Conservation (phyloP, 371 early-diverging fungal genomes). For the Mucor circinelloides region DNA sequence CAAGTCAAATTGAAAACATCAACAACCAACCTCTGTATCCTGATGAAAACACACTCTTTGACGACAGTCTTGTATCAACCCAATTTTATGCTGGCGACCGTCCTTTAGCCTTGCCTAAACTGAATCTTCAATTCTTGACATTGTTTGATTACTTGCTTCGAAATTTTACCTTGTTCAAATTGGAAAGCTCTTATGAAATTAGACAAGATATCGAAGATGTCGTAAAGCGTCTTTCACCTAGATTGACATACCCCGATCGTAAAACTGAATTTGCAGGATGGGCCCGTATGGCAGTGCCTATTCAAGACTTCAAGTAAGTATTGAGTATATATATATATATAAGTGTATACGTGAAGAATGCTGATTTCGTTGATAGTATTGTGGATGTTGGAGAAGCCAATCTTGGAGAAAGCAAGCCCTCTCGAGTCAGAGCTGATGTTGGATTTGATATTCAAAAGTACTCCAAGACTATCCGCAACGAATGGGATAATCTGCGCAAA, state of each 20-base stretch:
- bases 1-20: constrained; percentile 71
- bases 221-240: constrained; percentile 78
- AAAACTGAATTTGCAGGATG: constrained; percentile 84
- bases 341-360: not conserved
- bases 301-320: constrained; percentile 62
- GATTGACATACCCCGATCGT: constrained; percentile 58
- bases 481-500: constrained; percentile 88
- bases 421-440: constrained; percentile 79
- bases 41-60: constrained; percentile 69
- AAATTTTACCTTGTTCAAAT: constrained; percentile 79
- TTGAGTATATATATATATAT: too few relatives aligned
- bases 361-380: constrained; percentile 31
- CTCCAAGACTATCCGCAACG: constrained; percentile 70
- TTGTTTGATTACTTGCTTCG: constrained; percentile 89
- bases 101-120: constrained; percentile 84
- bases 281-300: constrained; percentile 87
- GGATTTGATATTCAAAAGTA: constrained; percentile 60
- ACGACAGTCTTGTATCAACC: constrained; percentile 56
- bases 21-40: constrained; percentile 81
- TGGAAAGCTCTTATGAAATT: constrained; percentile 83
- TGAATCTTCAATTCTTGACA: constrained; percentile 92
- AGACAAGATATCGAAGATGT: constrained; percentile 90
- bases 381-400: constrained; percentile 77
- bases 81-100: constrained; percentile 70
- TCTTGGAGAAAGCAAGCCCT: constrained; percentile 76